phyloP scores from a whole-genome alignment of 768 basidiomycete species.

The Pholiota molesta region DNA sequence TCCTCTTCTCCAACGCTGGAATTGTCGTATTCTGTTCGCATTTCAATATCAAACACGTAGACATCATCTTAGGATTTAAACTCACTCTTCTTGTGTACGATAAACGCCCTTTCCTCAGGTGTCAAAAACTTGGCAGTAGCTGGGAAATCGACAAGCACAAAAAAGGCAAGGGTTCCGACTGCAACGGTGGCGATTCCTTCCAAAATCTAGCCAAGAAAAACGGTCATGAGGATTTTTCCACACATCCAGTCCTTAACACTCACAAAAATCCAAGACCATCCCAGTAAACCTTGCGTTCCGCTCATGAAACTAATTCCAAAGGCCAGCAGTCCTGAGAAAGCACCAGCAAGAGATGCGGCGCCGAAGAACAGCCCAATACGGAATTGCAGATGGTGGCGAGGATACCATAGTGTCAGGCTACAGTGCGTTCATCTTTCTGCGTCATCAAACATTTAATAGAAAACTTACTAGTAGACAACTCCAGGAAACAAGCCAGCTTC shows the following conservation, averaged over 20 bases:
- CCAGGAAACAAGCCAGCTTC: slow-evolving; percentile 78
- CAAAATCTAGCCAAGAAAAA: slow-evolving; percentile 53
- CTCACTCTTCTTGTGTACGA: slow-evolving; percentile 60
- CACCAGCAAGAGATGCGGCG: slow-evolving; percentile 64
- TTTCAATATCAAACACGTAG: too few relatives aligned
- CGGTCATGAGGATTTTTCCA: not conserved
- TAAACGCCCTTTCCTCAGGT: slow-evolving; percentile 57
- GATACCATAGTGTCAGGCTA: slow-evolving; percentile 72
- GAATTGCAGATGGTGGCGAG: slow-evolving; percentile 59
- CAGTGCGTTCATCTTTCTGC: not conserved
- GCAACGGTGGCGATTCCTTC: slow-evolving; percentile 66
- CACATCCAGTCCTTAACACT: slow-evolving; percentile 16
- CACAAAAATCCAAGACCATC: slow-evolving; percentile 75
- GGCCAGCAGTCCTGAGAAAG: slow-evolving; percentile 63
- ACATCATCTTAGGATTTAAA: not conserved
- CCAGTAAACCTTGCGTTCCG: slow-evolving; percentile 45
- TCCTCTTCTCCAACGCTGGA: slow-evolving; percentile 65
- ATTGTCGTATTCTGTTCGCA: slow-evolving; percentile 52
- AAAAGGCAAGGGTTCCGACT: slow-evolving; percentile 54
- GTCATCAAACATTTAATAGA: not conserved
- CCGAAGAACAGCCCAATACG: slow-evolving; percentile 68
- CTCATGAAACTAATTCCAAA: slow-evolving; percentile 58
- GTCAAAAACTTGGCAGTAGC: slow-evolving; percentile 62
- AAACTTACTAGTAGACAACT: slow-evolving; percentile 67
- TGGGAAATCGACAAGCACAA: slow-evolving; percentile 65